These are phyloP conservation scores for Ascochyta fabae DNA, from an alignment of 2,329 filamentous ascomycete species.

Conservation along the genomic window DNA sequence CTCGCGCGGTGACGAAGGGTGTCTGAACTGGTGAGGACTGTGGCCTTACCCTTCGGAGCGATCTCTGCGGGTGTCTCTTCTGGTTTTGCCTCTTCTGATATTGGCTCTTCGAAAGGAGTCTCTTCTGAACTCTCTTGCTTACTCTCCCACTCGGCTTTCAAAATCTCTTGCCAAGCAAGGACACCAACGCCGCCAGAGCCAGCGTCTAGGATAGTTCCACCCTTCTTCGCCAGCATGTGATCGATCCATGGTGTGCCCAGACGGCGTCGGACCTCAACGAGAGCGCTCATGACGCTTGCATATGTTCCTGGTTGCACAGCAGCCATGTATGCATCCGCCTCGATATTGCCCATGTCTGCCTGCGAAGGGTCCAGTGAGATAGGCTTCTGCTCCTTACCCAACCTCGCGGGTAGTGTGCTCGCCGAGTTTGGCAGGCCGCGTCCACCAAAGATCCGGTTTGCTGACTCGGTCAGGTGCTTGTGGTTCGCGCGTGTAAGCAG, in stretches of 20 bases:
- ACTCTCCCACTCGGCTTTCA: slow-evolving; percentile 80
- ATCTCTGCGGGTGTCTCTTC: slow-evolving; percentile 28
- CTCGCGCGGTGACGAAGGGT: slow-evolving; percentile 77
- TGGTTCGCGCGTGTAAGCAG: slow-evolving; percentile 70
- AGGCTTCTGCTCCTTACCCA: slow-evolving; percentile 64
- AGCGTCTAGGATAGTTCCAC: slow-evolving; percentile 73
- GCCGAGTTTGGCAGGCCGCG: slow-evolving; percentile 76
- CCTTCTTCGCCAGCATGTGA: slow-evolving; percentile 66
- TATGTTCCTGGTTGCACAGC: slow-evolving; percentile 75
- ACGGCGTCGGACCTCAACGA: slow-evolving; percentile 77
- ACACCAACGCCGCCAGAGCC: slow-evolving; percentile 76
- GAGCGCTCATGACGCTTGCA: slow-evolving; percentile 68
- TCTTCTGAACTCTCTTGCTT: slow-evolving; percentile 56
- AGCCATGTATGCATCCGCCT: slow-evolving; percentile 75
- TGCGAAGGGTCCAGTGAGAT: slow-evolving; percentile 70
- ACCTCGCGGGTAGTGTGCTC: slow-evolving; percentile 66
- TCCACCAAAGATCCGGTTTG: slow-evolving; percentile 79
- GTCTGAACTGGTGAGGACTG: slow-evolving; percentile 79
- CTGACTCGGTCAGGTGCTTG: slow-evolving; percentile 75
- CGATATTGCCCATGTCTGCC: slow-evolving; percentile 73
- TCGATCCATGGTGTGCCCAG: slow-evolving; percentile 75
- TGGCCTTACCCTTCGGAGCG: slow-evolving; percentile 72
- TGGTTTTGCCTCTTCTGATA: slow-evolving; percentile 19
- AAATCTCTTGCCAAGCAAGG: slow-evolving; percentile 77
- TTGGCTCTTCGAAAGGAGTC: slow-evolving; percentile 18